A percentile compares a stretch with the other conserved stretches of the same genome.
Evolutionary conservation across 306 rosid genomes (phyloP).

Genomic region (Fragaria iinumae): DNA sequence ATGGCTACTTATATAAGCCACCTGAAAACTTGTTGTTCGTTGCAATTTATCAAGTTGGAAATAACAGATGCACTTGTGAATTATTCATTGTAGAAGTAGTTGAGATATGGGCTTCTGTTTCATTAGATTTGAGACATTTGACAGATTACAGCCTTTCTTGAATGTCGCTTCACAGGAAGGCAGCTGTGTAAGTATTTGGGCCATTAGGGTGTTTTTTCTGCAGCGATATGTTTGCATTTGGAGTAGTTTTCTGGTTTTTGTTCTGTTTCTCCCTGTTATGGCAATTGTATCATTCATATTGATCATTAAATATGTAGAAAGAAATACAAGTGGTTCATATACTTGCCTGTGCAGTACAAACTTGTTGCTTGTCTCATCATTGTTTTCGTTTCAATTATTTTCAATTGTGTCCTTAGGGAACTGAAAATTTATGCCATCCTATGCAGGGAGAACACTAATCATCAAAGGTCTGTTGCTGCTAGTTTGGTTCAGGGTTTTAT

Average conservation of each 20-base stretch:
- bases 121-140: not conserved
- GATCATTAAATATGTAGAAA: not conserved
- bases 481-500: constrained; percentile 11
- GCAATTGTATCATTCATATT: not conserved
- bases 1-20: not conserved
- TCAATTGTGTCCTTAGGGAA: too few relatives aligned
- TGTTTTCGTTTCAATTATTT: too few relatives aligned
- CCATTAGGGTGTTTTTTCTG: not conserved
- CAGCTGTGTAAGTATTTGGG: not conserved
- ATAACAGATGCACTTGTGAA: not conserved
- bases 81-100: not conserved
- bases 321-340: not conserved
- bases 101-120: not conserved
- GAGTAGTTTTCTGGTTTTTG: not conserved
- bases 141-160: not conserved
- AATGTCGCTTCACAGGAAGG: not conserved
- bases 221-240: not conserved
- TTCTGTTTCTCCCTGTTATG: not conserved
- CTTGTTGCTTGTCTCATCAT: not conserved
- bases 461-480: too few relatives aligned
- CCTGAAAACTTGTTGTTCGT: not conserved
- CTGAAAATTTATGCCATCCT: too few relatives aligned
- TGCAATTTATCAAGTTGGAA: not conserved
- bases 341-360: not conserved
- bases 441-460: too few relatives aligned